Evolutionary conservation across 2,329 filamentous ascomycete species (phyloP), one percentile per base, ranked within the genome.

Genomic region (Diaporthe helianthi): DNA sequence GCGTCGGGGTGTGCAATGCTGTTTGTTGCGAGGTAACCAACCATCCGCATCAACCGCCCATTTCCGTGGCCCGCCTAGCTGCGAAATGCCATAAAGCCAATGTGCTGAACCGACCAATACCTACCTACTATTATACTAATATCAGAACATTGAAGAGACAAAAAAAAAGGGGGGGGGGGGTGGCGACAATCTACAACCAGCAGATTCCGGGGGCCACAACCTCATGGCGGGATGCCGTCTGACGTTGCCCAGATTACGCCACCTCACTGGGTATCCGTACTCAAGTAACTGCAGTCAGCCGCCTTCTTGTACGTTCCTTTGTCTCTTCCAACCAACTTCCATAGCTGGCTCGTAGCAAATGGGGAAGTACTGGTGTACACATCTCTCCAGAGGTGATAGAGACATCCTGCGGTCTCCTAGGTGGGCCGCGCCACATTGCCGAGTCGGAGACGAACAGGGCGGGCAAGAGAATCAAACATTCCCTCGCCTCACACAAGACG

Each of bases 11-110:
- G n/a, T 13, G 53, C 13, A 55, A 19, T 58, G 54, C 54, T 44
- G 54, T 61, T 19, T 47, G 55, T 61, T 47, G 55, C 41, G 55
- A 47, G 55, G 55, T 41, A 61, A 46, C 58, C 41, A 26, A 46
- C 41, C 22, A 31, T 24, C 29, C 52, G 55, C 24, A 46, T 46
- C 24, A 60, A 60, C 24, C 22, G 5, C 54, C 54, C 36, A 10
- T 29, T 60, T 44, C 44, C 36, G 22, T 22, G 10, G n/a, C 22
- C 38, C 38, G 38, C 38, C 38, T 46, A 31, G 55, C 38, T 60
- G 38, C 26, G 26, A 60, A 46, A 60, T 60, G 38, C 38, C 55
- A 46, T 10, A 46, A 2, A 10, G 13, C 24, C n/a, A 46, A 31
- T 29, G 24, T 41, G 26, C 38, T 26, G 33, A 9, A 9, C 19